phyloP scores from a whole-genome alignment of 768 basidiomycete species.

The Mycena polygramma region DNA sequence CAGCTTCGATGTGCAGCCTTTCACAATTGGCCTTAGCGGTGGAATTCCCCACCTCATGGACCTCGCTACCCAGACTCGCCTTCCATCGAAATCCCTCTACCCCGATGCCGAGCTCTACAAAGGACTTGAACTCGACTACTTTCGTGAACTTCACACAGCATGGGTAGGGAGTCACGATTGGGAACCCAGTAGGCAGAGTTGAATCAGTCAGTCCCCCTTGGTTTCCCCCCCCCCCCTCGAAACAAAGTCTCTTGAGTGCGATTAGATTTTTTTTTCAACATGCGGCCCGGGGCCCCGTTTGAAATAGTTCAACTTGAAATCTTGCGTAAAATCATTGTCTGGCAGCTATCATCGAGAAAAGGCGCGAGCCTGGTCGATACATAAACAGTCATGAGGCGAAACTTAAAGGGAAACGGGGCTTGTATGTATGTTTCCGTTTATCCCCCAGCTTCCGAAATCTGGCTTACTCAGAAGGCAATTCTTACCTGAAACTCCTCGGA shows the following conservation, averaged over 20 bases:
- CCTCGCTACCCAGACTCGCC: slow-evolving; percentile 1
- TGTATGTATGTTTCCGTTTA: no score
- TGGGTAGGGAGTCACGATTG: not conserved
- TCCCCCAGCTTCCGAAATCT: no score
- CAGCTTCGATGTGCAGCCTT: slow-evolving; percentile 3
- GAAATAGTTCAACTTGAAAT: no score
- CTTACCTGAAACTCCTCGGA: no score
- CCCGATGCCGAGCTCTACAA: not conserved
- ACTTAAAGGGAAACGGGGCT: no score
- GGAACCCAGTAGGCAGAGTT: slow-evolving; percentile 5
- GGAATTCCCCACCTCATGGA: not conserved
- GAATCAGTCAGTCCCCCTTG: slow-evolving; percentile 8
- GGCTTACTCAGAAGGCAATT: no score
- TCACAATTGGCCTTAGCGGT: slow-evolving; percentile 1
- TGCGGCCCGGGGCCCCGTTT: no score
- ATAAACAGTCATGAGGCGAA: no score
- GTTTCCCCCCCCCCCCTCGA: no score
- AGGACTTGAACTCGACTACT: slow-evolving; percentile 5
- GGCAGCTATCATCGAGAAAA: no score
- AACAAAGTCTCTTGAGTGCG: no score
- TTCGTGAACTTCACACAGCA: not conserved
- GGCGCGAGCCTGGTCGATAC: not conserved
- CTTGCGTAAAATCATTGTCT: not conserved
- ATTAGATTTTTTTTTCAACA: no score
- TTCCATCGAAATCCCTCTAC: not conserved